These are phyloP conservation scores for Penicillium hesseltinei DNA, from an alignment of 2,329 filamentous ascomycete species.

Conservation along the genomic window DNA sequence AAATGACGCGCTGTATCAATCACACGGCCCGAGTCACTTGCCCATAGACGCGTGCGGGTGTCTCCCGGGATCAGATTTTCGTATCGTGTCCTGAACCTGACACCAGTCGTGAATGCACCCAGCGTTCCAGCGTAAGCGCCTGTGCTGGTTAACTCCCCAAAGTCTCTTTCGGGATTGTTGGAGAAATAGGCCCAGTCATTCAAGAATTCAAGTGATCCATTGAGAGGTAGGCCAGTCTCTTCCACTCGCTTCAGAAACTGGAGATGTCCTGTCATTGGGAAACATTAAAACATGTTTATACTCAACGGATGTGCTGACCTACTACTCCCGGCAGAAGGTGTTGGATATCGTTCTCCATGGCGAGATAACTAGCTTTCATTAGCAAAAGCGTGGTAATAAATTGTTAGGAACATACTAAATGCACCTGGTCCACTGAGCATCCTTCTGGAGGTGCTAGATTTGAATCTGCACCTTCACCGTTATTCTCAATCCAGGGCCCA, in stretches of 20 bases:
- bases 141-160: constrained; percentile 56
- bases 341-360: constrained; percentile 59
- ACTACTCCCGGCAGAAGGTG: constrained; percentile 50
- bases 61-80: constrained; percentile 43
- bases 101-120: constrained; percentile 54
- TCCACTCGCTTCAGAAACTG: constrained; percentile 50
- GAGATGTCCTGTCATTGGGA: constrained; percentile 42
- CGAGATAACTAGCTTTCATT: constrained; percentile 51
- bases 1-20: constrained; percentile 58
- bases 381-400: neutral
- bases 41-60: constrained; percentile 51
- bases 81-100: constrained; percentile 55
- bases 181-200: constrained; percentile 58
- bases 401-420: constrained; percentile 48
- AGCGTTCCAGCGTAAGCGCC: constrained; percentile 58
- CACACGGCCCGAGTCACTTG: constrained; percentile 54
- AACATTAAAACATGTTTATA: constrained; percentile 2
- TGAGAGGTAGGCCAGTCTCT: constrained; percentile 40
- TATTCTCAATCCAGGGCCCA: constrained; percentile 55
- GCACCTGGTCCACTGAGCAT: constrained; percentile 57
- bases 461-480: constrained; percentile 35
- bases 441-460: constrained; percentile 47
- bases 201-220: constrained; percentile 54
- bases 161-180: constrained; percentile 41
- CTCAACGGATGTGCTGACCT: constrained; percentile 28